Conservation (phyloP, 2,329 filamentous ascomycete genomes). For the Apiospora sp. region DNA sequence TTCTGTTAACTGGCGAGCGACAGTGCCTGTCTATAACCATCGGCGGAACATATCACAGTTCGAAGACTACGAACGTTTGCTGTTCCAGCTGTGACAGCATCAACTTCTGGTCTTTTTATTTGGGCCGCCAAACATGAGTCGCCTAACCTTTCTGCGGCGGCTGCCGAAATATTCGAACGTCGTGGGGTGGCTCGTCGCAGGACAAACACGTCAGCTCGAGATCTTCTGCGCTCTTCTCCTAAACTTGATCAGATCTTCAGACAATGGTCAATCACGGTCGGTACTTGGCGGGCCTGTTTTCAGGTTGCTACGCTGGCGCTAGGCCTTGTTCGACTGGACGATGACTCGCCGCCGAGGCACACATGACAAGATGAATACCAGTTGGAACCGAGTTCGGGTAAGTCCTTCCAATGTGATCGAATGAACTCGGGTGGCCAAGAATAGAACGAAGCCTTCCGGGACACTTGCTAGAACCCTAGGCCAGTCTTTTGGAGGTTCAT, state of each 20-base stretch:
- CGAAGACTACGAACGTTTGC: background rate
- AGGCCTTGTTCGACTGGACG: background rate
- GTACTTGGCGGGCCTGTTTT: background rate
- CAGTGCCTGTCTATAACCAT: background rate
- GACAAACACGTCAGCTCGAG: background rate
- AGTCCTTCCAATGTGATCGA: background rate
- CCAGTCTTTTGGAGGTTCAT: background rate
- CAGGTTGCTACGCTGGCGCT: background rate
- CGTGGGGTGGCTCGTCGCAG: background rate
- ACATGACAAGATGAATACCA: background rate
- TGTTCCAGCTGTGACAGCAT: background rate
- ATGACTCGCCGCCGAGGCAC: background rate
- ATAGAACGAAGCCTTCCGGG: background rate
- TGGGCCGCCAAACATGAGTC: constrained; percentile 7
- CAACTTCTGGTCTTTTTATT: background rate
- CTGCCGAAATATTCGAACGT: background rate
- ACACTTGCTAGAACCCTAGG: background rate
- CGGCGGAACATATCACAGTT: background rate
- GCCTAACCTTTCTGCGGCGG: background rate
- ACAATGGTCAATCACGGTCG: background rate
- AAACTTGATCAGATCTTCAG: background rate
- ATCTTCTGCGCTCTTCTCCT: background rate
- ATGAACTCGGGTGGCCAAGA: background rate
- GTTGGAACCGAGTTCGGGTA: background rate
- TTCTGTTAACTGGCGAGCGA: background rate